A percentile compares a stretch with the other conserved stretches of the same genome.
Evolutionary conservation across 441 rosid genomes (phyloP).

Genomic region (Arabidopsis lyrata): DNA sequence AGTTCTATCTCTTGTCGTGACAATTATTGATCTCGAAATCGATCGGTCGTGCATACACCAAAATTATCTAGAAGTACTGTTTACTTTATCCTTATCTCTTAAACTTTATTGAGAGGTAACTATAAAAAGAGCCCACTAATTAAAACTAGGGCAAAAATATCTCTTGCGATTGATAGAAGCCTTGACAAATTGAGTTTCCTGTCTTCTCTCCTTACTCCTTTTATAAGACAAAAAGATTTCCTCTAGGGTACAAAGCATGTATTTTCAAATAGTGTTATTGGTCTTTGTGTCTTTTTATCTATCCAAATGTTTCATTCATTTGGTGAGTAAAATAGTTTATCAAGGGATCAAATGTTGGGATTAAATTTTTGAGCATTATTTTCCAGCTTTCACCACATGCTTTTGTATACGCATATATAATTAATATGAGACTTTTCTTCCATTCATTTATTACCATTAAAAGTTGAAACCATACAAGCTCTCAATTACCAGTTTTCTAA

Average conservation of each 20-base stretch:
- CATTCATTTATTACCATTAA: slow-evolving; percentile 37
- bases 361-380: background rate
- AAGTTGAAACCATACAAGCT: slow-evolving; percentile 32
- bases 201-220: slow-evolving; percentile 38
- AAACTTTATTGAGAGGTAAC: slow-evolving; percentile 37
- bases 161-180: slow-evolving; percentile 39
- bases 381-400: slow-evolving; percentile 47
- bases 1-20: slow-evolving; percentile 38
- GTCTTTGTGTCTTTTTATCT: slow-evolving; percentile 25
- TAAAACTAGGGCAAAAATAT: slow-evolving; percentile 37
- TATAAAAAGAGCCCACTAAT: slow-evolving; percentile 38
- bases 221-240: slow-evolving; percentile 17
- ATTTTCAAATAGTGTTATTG: slow-evolving; percentile 32
- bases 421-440: slow-evolving; percentile 17
- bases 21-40: slow-evolving; percentile 41
- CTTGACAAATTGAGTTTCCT: slow-evolving; percentile 37
- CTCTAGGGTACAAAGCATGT: slow-evolving; percentile 26
- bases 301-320: slow-evolving; percentile 30
- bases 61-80: slow-evolving; percentile 41
- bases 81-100: slow-evolving; percentile 43
- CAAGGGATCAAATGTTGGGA: slow-evolving; percentile 33
- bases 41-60: slow-evolving; percentile 32
- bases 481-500: slow-evolving; percentile 23
- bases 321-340: slow-evolving; percentile 33
- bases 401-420: slow-evolving; percentile 37